phyloP scores from a whole-genome alignment of 768 basidiomycete species.

The Obba rivulosa region DNA sequence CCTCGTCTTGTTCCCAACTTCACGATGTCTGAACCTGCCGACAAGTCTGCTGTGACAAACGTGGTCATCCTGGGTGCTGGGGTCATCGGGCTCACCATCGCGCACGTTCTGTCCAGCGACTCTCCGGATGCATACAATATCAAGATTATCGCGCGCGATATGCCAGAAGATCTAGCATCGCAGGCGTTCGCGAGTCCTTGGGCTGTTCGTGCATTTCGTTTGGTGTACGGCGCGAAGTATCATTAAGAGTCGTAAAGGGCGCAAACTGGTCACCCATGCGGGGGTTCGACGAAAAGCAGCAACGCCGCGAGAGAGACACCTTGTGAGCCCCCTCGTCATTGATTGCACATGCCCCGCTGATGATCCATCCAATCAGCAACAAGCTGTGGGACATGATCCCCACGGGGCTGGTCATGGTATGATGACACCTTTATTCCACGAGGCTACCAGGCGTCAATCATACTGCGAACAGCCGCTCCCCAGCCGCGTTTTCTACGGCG shows the following conservation, averaged over 20 bases:
- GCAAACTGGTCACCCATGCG: slow-evolving; percentile 42
- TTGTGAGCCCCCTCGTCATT: slow-evolving; percentile 30
- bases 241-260: slow-evolving; percentile 25
- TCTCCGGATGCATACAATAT: slow-evolving; percentile 22
- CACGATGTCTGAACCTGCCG: too few relatives aligned
- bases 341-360: neutral
- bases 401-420: slow-evolving; percentile 35
- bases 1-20: too few relatives aligned
- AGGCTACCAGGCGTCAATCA: slow-evolving; percentile 2
- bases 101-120: slow-evolving; percentile 27
- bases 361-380: slow-evolving; percentile 25
- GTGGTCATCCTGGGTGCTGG: slow-evolving; percentile 38
- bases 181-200: slow-evolving; percentile 48
- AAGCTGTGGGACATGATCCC: slow-evolving; percentile 45
- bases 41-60: too few relatives aligned
- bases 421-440: slow-evolving; percentile 2
- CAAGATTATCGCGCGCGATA: slow-evolving; percentile 32
- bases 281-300: slow-evolving; percentile 26
- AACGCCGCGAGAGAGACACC: slow-evolving; percentile 34
- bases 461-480: slow-evolving; percentile 30
- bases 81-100: slow-evolving; percentile 40
- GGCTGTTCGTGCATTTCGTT: slow-evolving; percentile 27
- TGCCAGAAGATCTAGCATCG: slow-evolving; percentile 35
- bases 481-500: slow-evolving; percentile 27
- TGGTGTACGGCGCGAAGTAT: neutral